These are phyloP conservation scores for Pinus albicaulis DNA, from an alignment of 75 land plant species.

Conservation along the genomic window DNA sequence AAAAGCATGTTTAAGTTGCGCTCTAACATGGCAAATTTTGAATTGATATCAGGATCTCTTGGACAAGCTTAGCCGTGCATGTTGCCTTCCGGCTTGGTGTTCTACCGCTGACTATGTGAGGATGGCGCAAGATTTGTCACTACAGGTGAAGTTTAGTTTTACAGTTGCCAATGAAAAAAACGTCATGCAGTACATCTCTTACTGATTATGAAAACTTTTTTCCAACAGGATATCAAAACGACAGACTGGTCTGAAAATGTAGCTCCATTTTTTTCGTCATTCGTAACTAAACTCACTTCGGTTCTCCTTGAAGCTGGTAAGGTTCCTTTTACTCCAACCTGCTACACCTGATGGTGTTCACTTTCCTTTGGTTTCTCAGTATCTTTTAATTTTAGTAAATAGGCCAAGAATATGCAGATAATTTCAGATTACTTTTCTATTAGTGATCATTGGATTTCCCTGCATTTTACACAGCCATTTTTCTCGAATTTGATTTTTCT, in stretches of 20 bases:
- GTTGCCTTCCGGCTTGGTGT: constrained; percentile 93
- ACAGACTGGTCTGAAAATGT: constrained; percentile 93
- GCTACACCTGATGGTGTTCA: not conserved
- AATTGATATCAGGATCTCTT: constrained; percentile 36
- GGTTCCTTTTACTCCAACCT: not conserved
- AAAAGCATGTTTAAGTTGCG: constrained; percentile 62
- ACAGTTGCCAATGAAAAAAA: no score
- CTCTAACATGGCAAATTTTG: not conserved
- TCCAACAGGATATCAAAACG: constrained; percentile 69
- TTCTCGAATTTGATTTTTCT: not conserved
- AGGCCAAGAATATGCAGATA: not conserved
- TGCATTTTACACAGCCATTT: no score
- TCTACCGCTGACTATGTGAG: constrained; percentile 82
- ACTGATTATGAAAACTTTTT: not conserved
- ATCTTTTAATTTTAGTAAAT: no score
- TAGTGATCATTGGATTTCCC: no score
- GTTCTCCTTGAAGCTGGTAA: constrained; percentile 70
- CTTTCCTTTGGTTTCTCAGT: not conserved
- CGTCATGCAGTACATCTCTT: not conserved
- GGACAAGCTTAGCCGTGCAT: constrained; percentile 77
- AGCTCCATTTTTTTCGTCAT: constrained; percentile 97
- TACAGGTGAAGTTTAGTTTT: constrained; percentile 46
- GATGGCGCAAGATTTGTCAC: constrained; percentile 49
- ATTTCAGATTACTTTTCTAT: not conserved
- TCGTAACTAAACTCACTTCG: constrained; percentile 69